Evolutionary conservation across 805 yeast species (phyloP), one percentile per base, ranked within the genome.

Genomic region (Isabelozyma heimii): DNA sequence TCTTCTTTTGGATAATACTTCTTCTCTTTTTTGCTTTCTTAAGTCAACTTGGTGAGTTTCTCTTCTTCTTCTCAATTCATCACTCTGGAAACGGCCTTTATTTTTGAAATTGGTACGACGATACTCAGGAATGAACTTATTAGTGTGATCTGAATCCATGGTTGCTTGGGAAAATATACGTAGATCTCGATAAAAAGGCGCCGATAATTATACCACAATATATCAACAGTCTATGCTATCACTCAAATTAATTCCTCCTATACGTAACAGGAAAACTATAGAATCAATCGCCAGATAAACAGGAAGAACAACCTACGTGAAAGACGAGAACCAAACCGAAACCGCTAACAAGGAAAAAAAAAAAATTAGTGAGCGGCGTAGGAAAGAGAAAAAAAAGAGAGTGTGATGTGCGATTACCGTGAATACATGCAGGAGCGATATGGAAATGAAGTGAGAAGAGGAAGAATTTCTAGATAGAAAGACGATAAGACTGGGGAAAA

Each of bases 21-120:
- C 98, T 66, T 94, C 99, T 66, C 99, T 84, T 70, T 91, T 91
- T 53, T 91, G 96, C 75, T 95, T 94, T 74, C 99, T 83, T 62
- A 94, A 79, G 67, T 91, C 98, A 51, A 94, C 95, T 72, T 92
- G 97, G 62, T 92, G 97, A 49, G 89, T 95, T 69, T 92, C 99
- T 70, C 98, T 87, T 68, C 99, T 87, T 70, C 98, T 91, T 71
- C 99, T 89, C 61, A 94, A 83, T 77, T 94, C 99, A 67, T 94
- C 99, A 50, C 90, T 89, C 62, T 88, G 87, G 66, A 94, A 94
- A 65, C 96, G 83, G 54, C 94, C 90, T 68, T 91, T 89, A 76
- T 94, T 92, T 69, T 94, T 94, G 78, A 89, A 94, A 65, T 87
- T 89, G 40, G 97, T 91, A 71, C 97, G 89, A 72, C 99, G 91